Conservation (phyloP, 2,329 filamentous ascomycete genomes). For the Claviceps humidiphila region DNA sequence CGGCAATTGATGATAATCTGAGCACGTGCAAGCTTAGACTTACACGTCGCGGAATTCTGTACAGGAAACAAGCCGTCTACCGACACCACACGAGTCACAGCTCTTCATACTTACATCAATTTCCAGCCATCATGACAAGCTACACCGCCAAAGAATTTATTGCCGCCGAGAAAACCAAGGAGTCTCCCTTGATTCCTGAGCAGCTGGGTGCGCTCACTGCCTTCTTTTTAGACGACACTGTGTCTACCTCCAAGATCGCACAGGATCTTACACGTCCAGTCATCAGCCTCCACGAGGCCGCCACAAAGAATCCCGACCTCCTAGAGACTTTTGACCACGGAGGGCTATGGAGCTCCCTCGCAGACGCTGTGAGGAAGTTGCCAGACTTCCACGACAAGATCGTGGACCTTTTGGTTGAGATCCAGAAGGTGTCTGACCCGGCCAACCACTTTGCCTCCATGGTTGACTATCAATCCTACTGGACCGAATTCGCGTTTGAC, state of each 20-base stretch:
- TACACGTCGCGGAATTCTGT: background rate
- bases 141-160: background rate
- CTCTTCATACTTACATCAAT: background rate
- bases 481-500: background rate
- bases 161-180: background rate
- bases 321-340: background rate
- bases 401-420: background rate
- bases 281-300: background rate
- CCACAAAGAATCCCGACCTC: background rate
- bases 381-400: background rate
- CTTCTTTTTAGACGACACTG: background rate
- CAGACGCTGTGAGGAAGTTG: background rate
- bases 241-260: background rate
- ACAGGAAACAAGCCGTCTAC: background rate
- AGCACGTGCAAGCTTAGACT: background rate
- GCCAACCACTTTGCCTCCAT: background rate
- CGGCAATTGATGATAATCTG: background rate
- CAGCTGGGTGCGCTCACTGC: background rate
- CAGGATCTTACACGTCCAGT: background rate
- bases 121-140: background rate
- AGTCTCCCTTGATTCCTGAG: background rate
- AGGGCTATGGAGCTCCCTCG: background rate
- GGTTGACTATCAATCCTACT: background rate
- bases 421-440: constrained; percentile 1
- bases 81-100: background rate